These are phyloP conservation scores for Plasmopara muralis DNA, from an alignment of 352 stramenopile genomes.

Conservation along the genomic window DNA sequence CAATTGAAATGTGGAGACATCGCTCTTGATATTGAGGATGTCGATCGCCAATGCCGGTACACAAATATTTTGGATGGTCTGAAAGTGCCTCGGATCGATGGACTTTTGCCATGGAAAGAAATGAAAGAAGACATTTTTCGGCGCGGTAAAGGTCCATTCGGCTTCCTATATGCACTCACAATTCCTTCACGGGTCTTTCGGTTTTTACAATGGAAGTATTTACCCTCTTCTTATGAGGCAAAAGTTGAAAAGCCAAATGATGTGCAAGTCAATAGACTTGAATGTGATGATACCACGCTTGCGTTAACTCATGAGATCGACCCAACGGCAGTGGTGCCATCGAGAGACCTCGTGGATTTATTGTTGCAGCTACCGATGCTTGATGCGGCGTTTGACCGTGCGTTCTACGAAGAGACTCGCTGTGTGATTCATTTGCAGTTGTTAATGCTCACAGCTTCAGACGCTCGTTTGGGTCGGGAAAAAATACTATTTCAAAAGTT, in stretches of 20 bases:
- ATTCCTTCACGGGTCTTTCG: slow-evolving; percentile 36
- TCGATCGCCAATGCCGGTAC: slow-evolving; percentile 45
- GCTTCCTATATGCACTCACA: slow-evolving; percentile 57
- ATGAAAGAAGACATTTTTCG: slow-evolving; percentile 40
- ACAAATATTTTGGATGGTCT: slow-evolving; percentile 28
- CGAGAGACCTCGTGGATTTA: slow-evolving; percentile 52
- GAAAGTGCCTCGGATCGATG: slow-evolving; percentile 35
- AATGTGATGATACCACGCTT: slow-evolving; percentile 12
- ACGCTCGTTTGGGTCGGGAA: slow-evolving; percentile 81
- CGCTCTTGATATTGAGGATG: slow-evolving; percentile 60
- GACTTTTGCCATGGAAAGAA: slow-evolving; percentile 37
- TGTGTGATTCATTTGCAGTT: slow-evolving; percentile 90
- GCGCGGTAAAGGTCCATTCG: slow-evolving; percentile 44
- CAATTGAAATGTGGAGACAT: slow-evolving; percentile 43
- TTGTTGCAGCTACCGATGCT: slow-evolving; percentile 59
- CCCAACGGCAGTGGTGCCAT: slow-evolving; percentile 4
- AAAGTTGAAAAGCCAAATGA: slow-evolving; percentile 4
- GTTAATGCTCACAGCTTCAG: slow-evolving; percentile 82
- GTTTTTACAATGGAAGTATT: slow-evolving; percentile 51
- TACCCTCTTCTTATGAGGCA: slow-evolving; percentile 23
- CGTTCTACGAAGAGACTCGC: slow-evolving; percentile 86
- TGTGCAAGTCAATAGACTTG: slow-evolving; percentile 13
- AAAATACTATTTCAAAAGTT: slow-evolving; percentile 93
- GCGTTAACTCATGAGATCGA: slow-evolving; percentile 6
- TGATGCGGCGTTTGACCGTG: slow-evolving; percentile 64